Evolutionary conservation across 2,329 filamentous ascomycete species (phyloP).

Genomic region (Talaromyces sp.): DNA sequence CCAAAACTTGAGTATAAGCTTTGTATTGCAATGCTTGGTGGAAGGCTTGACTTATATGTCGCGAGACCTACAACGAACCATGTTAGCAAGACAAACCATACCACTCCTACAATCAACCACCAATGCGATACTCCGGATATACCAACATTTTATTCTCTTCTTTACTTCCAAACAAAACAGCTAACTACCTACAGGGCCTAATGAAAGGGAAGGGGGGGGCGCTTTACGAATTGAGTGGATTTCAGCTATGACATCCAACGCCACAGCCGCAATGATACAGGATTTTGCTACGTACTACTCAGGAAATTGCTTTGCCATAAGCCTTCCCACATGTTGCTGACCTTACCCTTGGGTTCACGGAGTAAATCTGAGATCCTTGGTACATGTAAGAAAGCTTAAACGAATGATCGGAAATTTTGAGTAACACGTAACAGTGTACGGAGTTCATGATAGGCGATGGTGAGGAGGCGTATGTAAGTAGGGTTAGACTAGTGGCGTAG

Average conservation of each 20-base stretch:
- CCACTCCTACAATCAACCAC: not conserved
- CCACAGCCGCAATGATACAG: conserved; percentile 16
- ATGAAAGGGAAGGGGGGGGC: not conserved
- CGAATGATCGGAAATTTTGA: not conserved
- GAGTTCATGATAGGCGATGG: not conserved
- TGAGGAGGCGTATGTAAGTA: not conserved
- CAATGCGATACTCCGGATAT: not conserved
- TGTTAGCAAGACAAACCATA: not conserved
- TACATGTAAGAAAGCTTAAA: not conserved
- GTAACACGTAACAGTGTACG: not conserved
- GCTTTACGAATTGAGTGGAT: conserved; percentile 8
- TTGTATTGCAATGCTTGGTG: not conserved
- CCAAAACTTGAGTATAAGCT: not conserved
- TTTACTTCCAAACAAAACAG: not conserved
- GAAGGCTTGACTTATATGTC: not conserved
- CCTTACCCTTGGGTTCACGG: not conserved
- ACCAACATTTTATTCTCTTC: not conserved
- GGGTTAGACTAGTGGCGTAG: conserved; percentile 1
- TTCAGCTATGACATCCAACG: conserved; percentile 18
- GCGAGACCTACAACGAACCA: not conserved
- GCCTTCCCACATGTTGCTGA: not conserved
- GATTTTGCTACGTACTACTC: not conserved
- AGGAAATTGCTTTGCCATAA: not conserved
- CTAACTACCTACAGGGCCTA: not conserved
- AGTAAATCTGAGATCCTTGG: not conserved